Percentiles rank a stretch among this genome's conserved stretches.
phyloP scores from a whole-genome alignment of 495 filamentous ascomycete species.

The Thermothielavioides terrestris region DNA sequence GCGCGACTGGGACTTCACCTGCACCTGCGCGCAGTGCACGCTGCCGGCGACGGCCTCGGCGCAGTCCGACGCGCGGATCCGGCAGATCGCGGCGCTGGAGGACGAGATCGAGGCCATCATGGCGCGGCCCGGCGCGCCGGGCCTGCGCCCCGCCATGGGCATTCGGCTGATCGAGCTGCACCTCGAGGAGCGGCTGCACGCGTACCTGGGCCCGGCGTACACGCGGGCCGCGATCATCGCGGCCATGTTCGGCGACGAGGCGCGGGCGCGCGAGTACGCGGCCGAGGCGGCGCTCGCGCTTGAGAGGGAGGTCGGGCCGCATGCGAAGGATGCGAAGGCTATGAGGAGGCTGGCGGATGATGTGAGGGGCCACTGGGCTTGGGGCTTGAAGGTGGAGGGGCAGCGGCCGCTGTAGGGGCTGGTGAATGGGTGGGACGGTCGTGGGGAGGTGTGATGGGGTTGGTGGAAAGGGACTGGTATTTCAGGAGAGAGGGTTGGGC shows the following conservation, averaged over 20 bases:
- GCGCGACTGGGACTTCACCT: constrained; percentile 33
- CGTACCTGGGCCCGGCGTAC: constrained; percentile 30
- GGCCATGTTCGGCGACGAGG: constrained; percentile 33
- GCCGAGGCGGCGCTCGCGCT: constrained; percentile 25
- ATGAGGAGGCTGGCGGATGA: constrained; percentile 31
- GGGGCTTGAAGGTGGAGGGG: constrained; percentile 9
- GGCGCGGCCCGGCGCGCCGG: constrained; percentile 10
- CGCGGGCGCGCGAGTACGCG: constrained; percentile 28
- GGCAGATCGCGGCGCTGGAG: constrained; percentile 27
- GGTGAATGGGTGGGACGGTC: neutral
- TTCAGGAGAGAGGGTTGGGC: too few species aligned
- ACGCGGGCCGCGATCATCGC: constrained; percentile 36
- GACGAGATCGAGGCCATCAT: constrained; percentile 26
- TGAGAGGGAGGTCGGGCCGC: constrained; percentile 27
- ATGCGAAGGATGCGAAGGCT: constrained; percentile 20
- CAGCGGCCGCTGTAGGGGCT: neutral
- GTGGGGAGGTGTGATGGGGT: neutral
- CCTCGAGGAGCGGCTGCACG: constrained; percentile 27
- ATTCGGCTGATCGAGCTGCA: constrained; percentile 28
- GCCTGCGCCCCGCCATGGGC: constrained; percentile 26
- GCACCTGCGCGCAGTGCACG: constrained; percentile 31
- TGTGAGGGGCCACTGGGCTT: constrained; percentile 25
- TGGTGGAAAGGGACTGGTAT: too few species aligned
- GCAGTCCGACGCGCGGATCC: constrained; percentile 30
- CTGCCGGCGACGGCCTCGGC: constrained; percentile 9